Conservation (phyloP, 148 eudicot species). For the Diospyros kaki region DNA sequence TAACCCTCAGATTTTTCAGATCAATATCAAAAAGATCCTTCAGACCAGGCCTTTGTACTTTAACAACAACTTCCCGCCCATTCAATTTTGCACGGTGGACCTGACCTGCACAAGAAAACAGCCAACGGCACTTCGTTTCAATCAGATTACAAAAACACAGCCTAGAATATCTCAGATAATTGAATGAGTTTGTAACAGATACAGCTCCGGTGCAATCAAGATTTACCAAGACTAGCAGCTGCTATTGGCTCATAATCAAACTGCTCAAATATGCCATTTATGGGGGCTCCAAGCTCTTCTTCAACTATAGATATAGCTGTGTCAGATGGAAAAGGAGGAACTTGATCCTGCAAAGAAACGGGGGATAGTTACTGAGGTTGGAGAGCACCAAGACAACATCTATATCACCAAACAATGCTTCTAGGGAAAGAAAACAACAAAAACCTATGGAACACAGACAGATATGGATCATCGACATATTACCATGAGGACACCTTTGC, state of each 20-base stretch:
- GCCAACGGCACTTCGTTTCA: constrained; percentile 7
- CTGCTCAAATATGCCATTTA: constrained; percentile 68
- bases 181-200: background rate
- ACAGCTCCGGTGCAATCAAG: background rate
- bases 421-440: background rate
- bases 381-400: background rate
- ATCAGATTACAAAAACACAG: background rate
- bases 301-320: constrained; percentile 80
- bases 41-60: constrained; percentile 98
- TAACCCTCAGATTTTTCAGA: constrained; percentile 92
- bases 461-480: too few relatives aligned
- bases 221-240: constrained; percentile 94
- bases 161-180: background rate
- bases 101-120: constrained; percentile 64
- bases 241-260: constrained; percentile 96
- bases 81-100: constrained; percentile 93
- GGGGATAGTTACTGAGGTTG: background rate
- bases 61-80: constrained; percentile 87
- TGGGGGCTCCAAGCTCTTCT: constrained; percentile 84
- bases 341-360: constrained; percentile 77
- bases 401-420: background rate
- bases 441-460: background rate
- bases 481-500: too few relatives aligned
- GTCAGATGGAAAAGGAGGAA: constrained; percentile 97
- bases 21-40: constrained; percentile 99